Conservation (phyloP, 2,329 filamentous ascomycete genomes). For the Calycina herbarum region DNA sequence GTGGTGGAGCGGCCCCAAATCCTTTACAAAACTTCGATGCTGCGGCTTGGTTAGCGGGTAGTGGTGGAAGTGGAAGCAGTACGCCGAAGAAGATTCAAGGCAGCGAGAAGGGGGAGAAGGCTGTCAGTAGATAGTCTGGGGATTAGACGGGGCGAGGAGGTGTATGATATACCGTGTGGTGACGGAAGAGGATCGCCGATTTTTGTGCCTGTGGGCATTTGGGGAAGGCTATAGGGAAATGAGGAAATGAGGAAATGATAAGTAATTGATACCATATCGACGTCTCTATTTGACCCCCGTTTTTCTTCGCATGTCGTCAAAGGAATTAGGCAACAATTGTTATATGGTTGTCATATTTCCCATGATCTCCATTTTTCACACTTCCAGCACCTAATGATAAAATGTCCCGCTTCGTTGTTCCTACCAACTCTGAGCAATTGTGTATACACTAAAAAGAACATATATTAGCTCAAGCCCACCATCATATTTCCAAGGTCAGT, state of each 20-base stretch:
- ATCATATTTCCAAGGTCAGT: too few species aligned
- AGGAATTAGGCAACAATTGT: too few species aligned
- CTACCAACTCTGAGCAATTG: too few species aligned
- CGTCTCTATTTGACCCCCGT: not conserved
- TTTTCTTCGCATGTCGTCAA: too few species aligned
- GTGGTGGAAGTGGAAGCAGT: slow-evolving; percentile 26
- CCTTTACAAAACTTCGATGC: slow-evolving; percentile 65
- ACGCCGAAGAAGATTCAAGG: slow-evolving; percentile 33
- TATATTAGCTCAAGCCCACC: too few species aligned
- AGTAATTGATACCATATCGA: not conserved
- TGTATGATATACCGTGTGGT: not conserved
- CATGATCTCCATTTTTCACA: too few species aligned
- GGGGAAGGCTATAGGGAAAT: not conserved
- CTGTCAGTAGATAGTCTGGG: not conserved
- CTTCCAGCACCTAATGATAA: too few species aligned
- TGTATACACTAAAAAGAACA: too few species aligned
- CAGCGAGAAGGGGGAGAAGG: slow-evolving; percentile 24
- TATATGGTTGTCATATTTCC: too few species aligned
- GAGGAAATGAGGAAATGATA: not conserved
- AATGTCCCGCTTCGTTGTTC: too few species aligned
- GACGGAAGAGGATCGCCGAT: not conserved
- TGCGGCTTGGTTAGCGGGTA: slow-evolving; percentile 66
- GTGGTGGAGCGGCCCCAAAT: slow-evolving; percentile 50
- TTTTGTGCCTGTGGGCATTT: not conserved
- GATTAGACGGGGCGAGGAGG: not conserved